Evolutionary conservation across 148 eudicot genomes (phyloP).

Genomic region (Persicaria tinctoria): DNA sequence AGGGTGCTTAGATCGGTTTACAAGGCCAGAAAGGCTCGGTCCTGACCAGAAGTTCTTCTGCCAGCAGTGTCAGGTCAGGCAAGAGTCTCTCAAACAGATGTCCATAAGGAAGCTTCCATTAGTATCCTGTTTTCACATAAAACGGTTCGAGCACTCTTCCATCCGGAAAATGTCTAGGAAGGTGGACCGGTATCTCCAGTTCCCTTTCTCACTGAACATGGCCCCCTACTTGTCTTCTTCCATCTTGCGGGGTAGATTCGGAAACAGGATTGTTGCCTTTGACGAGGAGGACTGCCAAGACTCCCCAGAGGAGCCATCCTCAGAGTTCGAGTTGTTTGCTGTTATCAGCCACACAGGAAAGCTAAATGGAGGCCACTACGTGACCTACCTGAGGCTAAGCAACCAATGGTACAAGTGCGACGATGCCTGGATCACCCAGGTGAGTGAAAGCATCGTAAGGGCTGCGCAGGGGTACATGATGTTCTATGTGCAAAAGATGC

Average conservation of each 20-base stretch:
- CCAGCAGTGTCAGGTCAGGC: conserved; percentile 65
- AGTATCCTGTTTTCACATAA: conserved; percentile 77
- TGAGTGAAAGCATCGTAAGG: conserved; percentile 55
- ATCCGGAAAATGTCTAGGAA: conserved; percentile 51
- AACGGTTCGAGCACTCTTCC: conserved; percentile 67
- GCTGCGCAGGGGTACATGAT: conserved; percentile 82
- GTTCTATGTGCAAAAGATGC: conserved; percentile 75
- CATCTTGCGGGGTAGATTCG: conserved; percentile 57
- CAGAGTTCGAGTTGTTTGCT: conserved; percentile 77
- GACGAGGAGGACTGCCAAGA: conserved; percentile 42
- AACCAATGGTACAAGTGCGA: conserved; percentile 85
- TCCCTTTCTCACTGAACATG: conserved; percentile 74
- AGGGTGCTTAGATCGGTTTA: conserved; percentile 70
- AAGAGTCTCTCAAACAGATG: conserved; percentile 82
- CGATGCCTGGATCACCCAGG: conserved; percentile 76
- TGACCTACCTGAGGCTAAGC: conserved; percentile 63
- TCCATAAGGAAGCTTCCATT: conserved; percentile 70
- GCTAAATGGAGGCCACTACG: conserved; percentile 68
- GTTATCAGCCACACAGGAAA: conserved; percentile 65
- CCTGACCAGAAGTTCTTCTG: conserved; percentile 76
- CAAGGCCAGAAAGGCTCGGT: conserved; percentile 66
- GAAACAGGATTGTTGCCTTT: conserved; percentile 46
- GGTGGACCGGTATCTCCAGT: conserved; percentile 64
- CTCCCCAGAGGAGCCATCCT: conserved; percentile 39
- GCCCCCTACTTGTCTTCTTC: conserved; percentile 72